Evolutionary conservation across 306 rosid genomes (phyloP).

Genomic region (Astragalus glycyphyllos): DNA sequence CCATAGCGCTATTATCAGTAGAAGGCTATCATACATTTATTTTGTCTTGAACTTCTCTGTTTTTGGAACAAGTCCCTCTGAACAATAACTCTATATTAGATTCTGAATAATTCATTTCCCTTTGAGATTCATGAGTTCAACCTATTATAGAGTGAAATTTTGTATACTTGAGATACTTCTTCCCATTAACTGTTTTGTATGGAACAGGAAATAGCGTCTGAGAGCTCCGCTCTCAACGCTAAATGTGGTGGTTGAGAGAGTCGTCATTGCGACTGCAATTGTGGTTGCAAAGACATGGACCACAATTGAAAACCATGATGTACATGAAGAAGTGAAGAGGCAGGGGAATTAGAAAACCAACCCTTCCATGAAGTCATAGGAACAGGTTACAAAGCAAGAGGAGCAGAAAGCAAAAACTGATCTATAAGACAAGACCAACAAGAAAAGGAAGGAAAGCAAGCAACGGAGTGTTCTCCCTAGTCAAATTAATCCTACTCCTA

Average conservation of each 20-base stretch:
- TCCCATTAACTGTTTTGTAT: background rate
- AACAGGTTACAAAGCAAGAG: background rate
- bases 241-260: too few relatives aligned
- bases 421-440: background rate
- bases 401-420: background rate
- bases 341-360: background rate
- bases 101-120: too few relatives aligned
- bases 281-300: too few relatives aligned
- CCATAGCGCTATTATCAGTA: too few relatives aligned
- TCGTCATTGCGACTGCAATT: background rate
- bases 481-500: too few relatives aligned
- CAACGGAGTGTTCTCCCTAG: too few relatives aligned
- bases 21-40: background rate
- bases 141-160: background rate
- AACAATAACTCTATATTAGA: background rate
- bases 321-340: background rate
- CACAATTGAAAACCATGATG: background rate
- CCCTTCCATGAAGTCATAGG: background rate
- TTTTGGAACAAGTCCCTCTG: background rate
- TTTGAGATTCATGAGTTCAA: too few relatives aligned
- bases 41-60: background rate
- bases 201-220: background rate
- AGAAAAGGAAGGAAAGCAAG: too few relatives aligned
- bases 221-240: too few relatives aligned
- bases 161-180: slow-evolving; percentile 7